Evolutionary conservation across 371 early-diverging fungal species (phyloP).

Genomic region (Circinella minor): DNA sequence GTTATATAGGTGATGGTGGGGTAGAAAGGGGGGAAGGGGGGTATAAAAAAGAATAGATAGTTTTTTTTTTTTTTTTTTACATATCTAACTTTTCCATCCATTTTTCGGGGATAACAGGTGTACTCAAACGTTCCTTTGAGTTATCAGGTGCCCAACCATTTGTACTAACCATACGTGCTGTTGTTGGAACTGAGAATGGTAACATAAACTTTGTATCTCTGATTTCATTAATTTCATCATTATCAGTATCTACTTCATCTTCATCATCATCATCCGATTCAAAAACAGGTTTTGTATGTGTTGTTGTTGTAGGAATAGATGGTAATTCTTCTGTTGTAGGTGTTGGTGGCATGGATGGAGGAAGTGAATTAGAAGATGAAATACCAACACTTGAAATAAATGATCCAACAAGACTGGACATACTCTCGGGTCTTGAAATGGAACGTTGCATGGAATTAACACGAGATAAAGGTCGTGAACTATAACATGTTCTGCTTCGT

Average conservation of each 20-base stretch:
- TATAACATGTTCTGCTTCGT: conserved; percentile 7
- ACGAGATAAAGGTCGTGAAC: conserved; percentile 12
- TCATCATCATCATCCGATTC: conserved; percentile 32
- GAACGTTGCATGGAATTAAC: conserved; percentile 31
- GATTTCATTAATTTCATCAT: conserved; percentile 45
- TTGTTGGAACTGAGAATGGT: conserved; percentile 56
- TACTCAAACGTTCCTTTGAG: conserved; percentile 32
- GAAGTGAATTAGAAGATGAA: conserved; percentile 11
- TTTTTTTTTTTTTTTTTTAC: conserved; percentile 21
- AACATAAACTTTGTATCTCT: conserved; percentile 55
- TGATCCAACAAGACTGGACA: conserved; percentile 35
- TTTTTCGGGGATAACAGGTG: conserved; percentile 53
- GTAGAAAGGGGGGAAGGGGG: background rate
- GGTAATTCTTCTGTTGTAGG: conserved; percentile 25
- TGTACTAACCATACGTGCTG: conserved; percentile 35
- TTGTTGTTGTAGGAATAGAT: background rate
- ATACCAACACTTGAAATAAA: conserved; percentile 28
- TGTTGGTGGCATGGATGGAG: conserved; percentile 23
- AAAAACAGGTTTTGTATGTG: background rate
- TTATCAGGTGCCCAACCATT: conserved; percentile 40
- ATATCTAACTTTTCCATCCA: conserved; percentile 57
- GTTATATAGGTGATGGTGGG: background rate
- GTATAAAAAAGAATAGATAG: conserved; percentile 13
- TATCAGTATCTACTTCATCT: conserved; percentile 26
- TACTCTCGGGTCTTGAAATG: conserved; percentile 36